Base-by-base conservation (phyloP, 2,329 filamentous ascomycete genomes). In the Xylaria sp. region DNA sequence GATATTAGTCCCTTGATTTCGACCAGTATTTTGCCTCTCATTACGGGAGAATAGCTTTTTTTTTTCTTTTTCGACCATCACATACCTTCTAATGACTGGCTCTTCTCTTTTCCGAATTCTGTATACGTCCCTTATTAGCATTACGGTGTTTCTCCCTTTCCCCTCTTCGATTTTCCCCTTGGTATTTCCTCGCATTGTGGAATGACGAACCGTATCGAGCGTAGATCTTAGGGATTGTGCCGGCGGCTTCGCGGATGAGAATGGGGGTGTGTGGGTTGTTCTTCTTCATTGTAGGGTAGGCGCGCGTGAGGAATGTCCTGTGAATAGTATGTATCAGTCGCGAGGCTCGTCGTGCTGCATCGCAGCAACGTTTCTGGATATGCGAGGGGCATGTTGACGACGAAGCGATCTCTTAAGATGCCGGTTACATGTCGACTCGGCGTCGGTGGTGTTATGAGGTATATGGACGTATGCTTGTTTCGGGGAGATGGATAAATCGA, bases 251-350 rank as follows among this genome's bases (percentile, higher is more conserved):
- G 78, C 96, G 92, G 77, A 99, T 90, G 85, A 99, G 85, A 81
- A 99, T 98, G 61, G 96, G 96, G 55, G 88, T 94, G 81, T 92
- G 85, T 64, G 96, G 96, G 85, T 99, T 99, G 87, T 95, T 92
- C 86, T 97, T 96, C 89, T 99, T 99, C 95, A 99, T 98, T 67
- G 92, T 96, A 53, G 96, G 96, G 82, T 99, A 99, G 73, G 94
- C 90, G 79, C 93, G 89, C 72, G 90, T 91, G 73, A 99, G 86
- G 83, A 99, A 99, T 33, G 92, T 90, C 80, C 96, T 97, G 75
- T 4, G 38, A 54, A 45, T 22, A 25, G 15, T 6, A 38, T 36
- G 3, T 22, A 42, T 65, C 27, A 56, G 55, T 57, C 38, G 22
- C 17, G 13, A 0, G 29, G 49, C 39, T n/a, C n/a, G 13, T 36